Conservation (phyloP, 441 rosid genomes). For the Melastoma candidum region DNA sequence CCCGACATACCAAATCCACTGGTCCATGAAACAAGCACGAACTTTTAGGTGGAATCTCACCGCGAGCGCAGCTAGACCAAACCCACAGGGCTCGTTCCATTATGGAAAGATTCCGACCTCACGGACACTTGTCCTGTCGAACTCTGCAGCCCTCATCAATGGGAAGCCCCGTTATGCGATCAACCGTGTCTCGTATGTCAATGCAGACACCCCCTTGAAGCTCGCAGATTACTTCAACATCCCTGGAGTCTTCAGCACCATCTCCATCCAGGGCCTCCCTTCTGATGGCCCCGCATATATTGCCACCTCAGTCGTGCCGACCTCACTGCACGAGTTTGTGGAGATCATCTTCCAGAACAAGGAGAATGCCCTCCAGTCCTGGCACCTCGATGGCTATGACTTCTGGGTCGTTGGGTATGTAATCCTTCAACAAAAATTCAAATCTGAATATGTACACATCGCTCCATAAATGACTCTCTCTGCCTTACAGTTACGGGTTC, state of each 20-base stretch:
- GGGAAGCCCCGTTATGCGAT: conserved; percentile 77
- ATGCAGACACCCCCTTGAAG: conserved; percentile 75
- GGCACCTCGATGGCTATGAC: conserved; percentile 96
- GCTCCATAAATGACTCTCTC: conserved; percentile 5
- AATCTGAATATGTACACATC: not conserved
- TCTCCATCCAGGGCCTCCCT: conserved; percentile 40
- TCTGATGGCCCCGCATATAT: conserved; percentile 34
- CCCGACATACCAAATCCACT: conserved; percentile 35
- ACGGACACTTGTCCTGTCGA: conserved; percentile 48
- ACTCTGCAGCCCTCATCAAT: conserved; percentile 59
- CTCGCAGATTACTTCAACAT: conserved; percentile 82
- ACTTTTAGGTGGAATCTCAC: conserved; percentile 88
- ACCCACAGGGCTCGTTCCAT: conserved; percentile 91
- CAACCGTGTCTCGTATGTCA: conserved; percentile 57
- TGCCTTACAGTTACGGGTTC: conserved; percentile 44
- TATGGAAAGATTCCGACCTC: conserved; percentile 59
- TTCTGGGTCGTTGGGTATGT: conserved; percentile 90
- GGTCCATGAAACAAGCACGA: conserved; percentile 91
- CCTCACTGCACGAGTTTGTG: conserved; percentile 53
- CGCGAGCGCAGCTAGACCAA: conserved; percentile 92
- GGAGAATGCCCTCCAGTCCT: conserved; percentile 64
- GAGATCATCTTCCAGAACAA: conserved; percentile 80
- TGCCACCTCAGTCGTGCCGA: conserved; percentile 53
- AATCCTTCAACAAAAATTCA: not conserved
- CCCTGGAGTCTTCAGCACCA: conserved; percentile 53